Evolutionary conservation across 345 rosid species (phyloP).

Genomic region (Litchi chinensis): DNA sequence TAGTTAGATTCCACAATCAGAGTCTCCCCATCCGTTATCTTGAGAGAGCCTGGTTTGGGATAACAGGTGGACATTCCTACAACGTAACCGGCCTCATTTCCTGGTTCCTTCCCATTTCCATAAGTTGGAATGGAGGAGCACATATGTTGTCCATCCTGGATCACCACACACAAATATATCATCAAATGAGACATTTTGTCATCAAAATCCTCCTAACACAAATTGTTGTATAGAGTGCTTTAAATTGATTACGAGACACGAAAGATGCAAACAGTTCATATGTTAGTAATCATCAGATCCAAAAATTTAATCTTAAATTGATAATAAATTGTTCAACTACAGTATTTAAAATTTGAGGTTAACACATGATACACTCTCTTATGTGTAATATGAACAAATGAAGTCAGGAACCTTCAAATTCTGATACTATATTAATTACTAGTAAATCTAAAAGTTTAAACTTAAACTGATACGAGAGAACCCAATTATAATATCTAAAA

Average conservation of each 20-base stretch:
- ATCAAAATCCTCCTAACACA: conserved; percentile 7
- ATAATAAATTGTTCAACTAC: too few relatives aligned
- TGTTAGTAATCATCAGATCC: too few relatives aligned
- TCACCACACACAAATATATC: background rate
- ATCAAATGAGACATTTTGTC: background rate
- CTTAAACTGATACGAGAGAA: too few relatives aligned
- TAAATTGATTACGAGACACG: background rate
- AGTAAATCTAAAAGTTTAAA: too few relatives aligned
- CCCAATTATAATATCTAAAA: too few relatives aligned
- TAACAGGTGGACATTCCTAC: conserved; percentile 96
- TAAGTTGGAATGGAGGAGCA: conserved; percentile 64
- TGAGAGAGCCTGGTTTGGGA: conserved; percentile 65
- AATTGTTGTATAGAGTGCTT: background rate
- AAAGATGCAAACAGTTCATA: background rate
- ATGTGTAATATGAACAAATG: too few relatives aligned
- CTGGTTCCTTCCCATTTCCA: conserved; percentile 74
- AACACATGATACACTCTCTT: too few relatives aligned
- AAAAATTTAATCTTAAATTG: too few relatives aligned
- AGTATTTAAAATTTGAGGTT: too few relatives aligned
- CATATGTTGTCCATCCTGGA: conserved; percentile 62
- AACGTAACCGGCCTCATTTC: conserved; percentile 84
- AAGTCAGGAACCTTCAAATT: too few relatives aligned
- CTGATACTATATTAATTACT: too few relatives aligned
- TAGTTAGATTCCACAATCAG: conserved; percentile 66
- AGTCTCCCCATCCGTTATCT: conserved; percentile 61